Percentiles rank a stretch among this genome's conserved stretches.
Evolutionary conservation across 2,329 filamentous ascomycete genomes (phyloP).

Genomic region (Colletotrichum orchidophilum): DNA sequence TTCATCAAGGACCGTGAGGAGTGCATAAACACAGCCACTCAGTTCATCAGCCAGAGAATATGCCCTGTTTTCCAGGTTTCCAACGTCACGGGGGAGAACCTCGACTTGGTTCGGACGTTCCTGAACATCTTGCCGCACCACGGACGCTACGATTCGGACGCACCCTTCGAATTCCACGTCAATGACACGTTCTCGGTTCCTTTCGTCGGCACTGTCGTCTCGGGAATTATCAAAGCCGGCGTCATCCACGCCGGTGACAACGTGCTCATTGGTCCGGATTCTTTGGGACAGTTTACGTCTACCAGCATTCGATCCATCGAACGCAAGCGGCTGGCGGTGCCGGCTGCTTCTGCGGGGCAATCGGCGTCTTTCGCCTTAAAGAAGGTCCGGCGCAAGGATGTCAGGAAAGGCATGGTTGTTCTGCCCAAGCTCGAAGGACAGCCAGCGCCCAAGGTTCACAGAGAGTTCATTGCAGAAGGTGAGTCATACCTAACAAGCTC

Average conservation of each 20-base stretch:
- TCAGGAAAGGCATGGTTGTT: conserved; percentile 98
- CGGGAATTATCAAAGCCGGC: conserved; percentile 88
- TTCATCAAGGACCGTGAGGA: conserved; percentile 93
- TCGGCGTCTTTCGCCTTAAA: conserved; percentile 92
- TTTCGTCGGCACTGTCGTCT: conserved; percentile 95
- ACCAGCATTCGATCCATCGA: conserved; percentile 94
- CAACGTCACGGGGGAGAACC: conserved; percentile 92
- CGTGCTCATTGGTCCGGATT: conserved; percentile 89
- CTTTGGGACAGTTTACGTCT: conserved; percentile 85
- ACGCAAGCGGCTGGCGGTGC: conserved; percentile 89
- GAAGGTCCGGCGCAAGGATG: conserved; percentile 87
- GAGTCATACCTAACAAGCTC: conserved; percentile 35
- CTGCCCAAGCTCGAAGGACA: conserved; percentile 82
- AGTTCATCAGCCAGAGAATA: conserved; percentile 94
- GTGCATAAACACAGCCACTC: conserved; percentile 93
- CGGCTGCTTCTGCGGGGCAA: conserved; percentile 89
- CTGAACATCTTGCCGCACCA: conserved; percentile 95
- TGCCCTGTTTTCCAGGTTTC: conserved; percentile 98
- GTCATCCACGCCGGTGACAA: conserved; percentile 91
- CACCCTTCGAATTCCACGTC: conserved; percentile 92
- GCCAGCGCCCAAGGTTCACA: conserved; percentile 74
- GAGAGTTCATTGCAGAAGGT: conserved; percentile 84
- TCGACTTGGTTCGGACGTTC: conserved; percentile 91
- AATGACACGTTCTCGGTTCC: conserved; percentile 99
- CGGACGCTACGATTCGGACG: conserved; percentile 88